Evolutionary conservation across 2,329 filamentous ascomycete species (phyloP), one percentile per base, ranked within the genome.

Genomic region (Monosporascus cannonballus): DNA sequence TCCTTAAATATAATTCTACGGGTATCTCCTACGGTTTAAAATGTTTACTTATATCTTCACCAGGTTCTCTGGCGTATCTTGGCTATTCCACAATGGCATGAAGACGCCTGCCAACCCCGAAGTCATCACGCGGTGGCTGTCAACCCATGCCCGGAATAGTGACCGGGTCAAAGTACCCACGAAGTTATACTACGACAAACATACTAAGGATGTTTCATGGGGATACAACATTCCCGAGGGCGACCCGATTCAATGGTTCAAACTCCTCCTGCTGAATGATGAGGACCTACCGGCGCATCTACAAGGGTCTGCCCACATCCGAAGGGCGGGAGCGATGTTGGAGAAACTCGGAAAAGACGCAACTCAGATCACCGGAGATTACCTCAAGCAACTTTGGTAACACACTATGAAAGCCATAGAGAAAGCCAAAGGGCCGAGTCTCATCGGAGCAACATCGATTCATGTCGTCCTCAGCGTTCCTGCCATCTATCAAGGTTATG

Each of bases 401-500:
- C 66, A 72, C 30, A 54, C 53, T 3, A 48, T 64, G 0, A 49
- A 61, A 1, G 54, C 53, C 8, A 70, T 76, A 52, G 48, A 9
- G 47, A 54, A 22, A 56, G 63, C 0, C 46, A 61, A 4, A 68
- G 68, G 0, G n/a, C 53, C 0, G 47, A 54, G 0, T 53, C 2
- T 68, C 0, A 27, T 70, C 0, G 54, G 62, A 0, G 49, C 53
- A 8, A 56, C 61, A 6, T 59, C 36, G 0, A 64, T 76, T 11
- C 63, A 71, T 14, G 58, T 77, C 3, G 65, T 76, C 1, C 56
- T 75, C 1, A 77, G 75, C 0, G 38, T 78, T 0, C 75, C 75
- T 0, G 75, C 75, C 0, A 76, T 77, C 8, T 78, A 75, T 74
- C 69, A 71, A 0, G 58, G 66, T 0, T 73, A 73, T 50, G 69